Percentiles rank a stretch among this genome's conserved stretches.
These are phyloP conservation scores for Ceratocystis variospora DNA, from an alignment of 2,329 filamentous ascomycete genomes.

Conservation along the genomic window DNA sequence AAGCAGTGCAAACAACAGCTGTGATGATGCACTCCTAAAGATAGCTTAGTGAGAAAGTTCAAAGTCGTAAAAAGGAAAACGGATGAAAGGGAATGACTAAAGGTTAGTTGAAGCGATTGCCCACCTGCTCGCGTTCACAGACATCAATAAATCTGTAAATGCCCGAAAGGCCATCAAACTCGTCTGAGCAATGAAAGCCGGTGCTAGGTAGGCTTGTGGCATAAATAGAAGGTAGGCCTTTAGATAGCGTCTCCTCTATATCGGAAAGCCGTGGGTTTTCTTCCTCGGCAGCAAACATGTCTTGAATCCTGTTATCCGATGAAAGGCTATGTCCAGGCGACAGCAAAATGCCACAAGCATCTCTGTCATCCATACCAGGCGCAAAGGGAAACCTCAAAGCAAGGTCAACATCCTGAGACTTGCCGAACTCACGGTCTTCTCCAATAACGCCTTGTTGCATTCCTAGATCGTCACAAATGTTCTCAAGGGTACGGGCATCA, in stretches of 20 bases:
- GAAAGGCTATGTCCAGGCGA: conserved; percentile 37
- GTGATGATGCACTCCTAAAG: background rate
- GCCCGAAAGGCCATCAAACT: conserved; percentile 43
- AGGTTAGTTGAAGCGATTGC: conserved; percentile 6
- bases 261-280: conserved; percentile 36
- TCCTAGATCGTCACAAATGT: conserved; percentile 75
- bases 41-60: conserved; percentile 1
- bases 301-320: conserved; percentile 32
- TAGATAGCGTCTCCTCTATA: conserved; percentile 34
- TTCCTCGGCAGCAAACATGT: conserved; percentile 30
- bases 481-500: conserved; percentile 67
- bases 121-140: conserved; percentile 32
- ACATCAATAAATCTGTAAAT: conserved; percentile 46
- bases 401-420: conserved; percentile 50
- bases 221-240: conserved; percentile 33
- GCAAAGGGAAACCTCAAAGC: conserved; percentile 81
- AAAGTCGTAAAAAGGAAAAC: conserved; percentile 7
- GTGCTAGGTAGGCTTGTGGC: conserved; percentile 28
- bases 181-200: conserved; percentile 32
- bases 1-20: background rate
- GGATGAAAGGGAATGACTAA: conserved; percentile 11
- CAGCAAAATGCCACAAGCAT: conserved; percentile 26
- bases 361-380: conserved; percentile 32
- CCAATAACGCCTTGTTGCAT: conserved; percentile 63
- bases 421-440: conserved; percentile 63